phyloP scores from a whole-genome alignment of 1,139 yeast genomes.

The Arxiozyma bovina region DNA sequence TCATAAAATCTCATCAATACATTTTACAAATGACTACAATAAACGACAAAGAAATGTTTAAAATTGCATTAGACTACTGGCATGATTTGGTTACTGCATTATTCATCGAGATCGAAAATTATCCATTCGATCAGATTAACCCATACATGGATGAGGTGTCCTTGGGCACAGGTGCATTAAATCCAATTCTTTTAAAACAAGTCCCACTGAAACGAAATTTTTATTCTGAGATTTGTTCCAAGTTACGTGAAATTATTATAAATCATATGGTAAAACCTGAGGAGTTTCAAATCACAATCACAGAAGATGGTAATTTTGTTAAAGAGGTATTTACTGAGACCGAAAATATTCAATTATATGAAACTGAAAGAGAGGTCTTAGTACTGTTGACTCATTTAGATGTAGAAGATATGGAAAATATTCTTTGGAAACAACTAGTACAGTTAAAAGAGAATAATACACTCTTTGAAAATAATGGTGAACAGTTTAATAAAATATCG shows the following conservation, averaged over 20 bases:
- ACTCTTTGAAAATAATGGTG: constrained; percentile 84
- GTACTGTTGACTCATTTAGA: constrained; percentile 91
- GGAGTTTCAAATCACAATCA: constrained; percentile 88
- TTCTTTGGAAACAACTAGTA: constrained; percentile 80
- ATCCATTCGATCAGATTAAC: constrained; percentile 41
- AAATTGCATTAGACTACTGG: constrained; percentile 94
- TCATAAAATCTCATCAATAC: constrained; percentile 54
- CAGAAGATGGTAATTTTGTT: constrained; percentile 96
- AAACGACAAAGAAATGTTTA: constrained; percentile 90
- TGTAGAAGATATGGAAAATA: constrained; percentile 82
- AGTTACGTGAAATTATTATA: constrained; percentile 74
- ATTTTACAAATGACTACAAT: constrained; percentile 68
- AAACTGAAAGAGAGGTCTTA: constrained; percentile 86
- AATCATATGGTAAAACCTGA: constrained; percentile 97
- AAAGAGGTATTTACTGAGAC: constrained; percentile 91
- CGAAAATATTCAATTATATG: constrained; percentile 88
- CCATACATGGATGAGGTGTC: constrained; percentile 35
- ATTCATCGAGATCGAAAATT: constrained; percentile 72
- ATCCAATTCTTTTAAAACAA: constrained; percentile 63
- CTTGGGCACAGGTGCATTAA: constrained; percentile 68
- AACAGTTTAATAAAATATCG: constrained; percentile 86
- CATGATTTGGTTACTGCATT: constrained; percentile 66
- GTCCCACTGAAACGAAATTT: constrained; percentile 78
- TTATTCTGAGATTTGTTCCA: constrained; percentile 63
- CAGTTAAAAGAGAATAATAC: constrained; percentile 19